phyloP scores from a whole-genome alignment of 2,329 filamentous ascomycete genomes.

The Aspergillus alliaceus region DNA sequence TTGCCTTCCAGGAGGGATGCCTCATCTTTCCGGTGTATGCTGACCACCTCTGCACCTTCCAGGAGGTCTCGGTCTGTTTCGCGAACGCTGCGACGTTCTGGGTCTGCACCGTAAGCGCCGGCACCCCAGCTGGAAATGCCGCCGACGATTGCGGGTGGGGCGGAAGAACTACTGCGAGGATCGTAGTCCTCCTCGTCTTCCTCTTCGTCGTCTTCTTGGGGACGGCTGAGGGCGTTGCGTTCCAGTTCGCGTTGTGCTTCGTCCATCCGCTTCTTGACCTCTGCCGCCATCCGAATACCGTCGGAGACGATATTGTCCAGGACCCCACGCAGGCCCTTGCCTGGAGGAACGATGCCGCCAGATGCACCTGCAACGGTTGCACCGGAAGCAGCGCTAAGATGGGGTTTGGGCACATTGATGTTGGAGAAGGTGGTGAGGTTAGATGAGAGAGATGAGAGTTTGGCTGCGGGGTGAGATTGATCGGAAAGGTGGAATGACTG shows the following conservation, averaged over 20 bases:
- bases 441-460: constrained; percentile 55
- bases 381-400: constrained; percentile 35
- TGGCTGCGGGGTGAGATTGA: constrained; percentile 49
- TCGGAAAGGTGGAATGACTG: constrained; percentile 88
- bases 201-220: constrained; percentile 63
- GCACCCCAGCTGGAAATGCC: constrained; percentile 40
- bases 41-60: constrained; percentile 71
- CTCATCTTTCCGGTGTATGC: constrained; percentile 35
- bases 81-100: constrained; percentile 56
- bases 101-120: constrained; percentile 53
- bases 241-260: constrained; percentile 92
- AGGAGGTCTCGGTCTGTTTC: constrained; percentile 60
- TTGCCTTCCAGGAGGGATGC: constrained; percentile 30
- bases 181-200: constrained; percentile 70
- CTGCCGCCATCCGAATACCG: constrained; percentile 91
- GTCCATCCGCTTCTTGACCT: constrained; percentile 90
- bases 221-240: constrained; percentile 67
- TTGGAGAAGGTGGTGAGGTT: constrained; percentile 85
- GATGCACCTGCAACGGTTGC: constrained; percentile 50
- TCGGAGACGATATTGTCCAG: constrained; percentile 97
- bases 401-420: constrained; percentile 54
- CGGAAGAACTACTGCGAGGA: constrained; percentile 18
- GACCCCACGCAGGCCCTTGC: constrained; percentile 82
- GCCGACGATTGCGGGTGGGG: constrained; percentile 31
- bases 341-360: constrained; percentile 61